These are phyloP conservation scores for Cyberlindnera mycetangii DNA, from an alignment of 805 yeast species.

Conservation along the genomic window DNA sequence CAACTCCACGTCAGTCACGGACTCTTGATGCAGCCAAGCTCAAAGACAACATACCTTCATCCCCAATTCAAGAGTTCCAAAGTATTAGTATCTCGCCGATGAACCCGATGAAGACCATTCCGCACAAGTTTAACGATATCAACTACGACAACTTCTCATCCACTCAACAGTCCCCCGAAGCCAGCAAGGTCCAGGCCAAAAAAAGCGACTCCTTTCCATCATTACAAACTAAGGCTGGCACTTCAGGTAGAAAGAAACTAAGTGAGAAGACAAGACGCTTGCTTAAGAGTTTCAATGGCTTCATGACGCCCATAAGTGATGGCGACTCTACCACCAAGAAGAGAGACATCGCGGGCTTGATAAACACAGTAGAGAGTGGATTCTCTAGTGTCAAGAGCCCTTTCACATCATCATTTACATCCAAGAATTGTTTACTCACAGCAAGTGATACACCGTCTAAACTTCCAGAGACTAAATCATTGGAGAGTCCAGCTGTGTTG, in stretches of 20 bases:
- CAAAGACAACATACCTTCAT: slow-evolving; percentile 21
- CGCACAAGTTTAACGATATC: slow-evolving; percentile 19
- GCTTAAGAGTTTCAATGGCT: slow-evolving; percentile 7
- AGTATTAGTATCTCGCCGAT: slow-evolving; percentile 14
- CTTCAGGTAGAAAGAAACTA: neutral
- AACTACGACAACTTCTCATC: slow-evolving; percentile 23
- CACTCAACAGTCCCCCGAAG: slow-evolving; percentile 19
- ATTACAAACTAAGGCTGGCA: slow-evolving; percentile 1
- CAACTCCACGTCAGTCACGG: slow-evolving; percentile 23
- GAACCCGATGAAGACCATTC: slow-evolving; percentile 17
- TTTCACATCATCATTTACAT: slow-evolving; percentile 8
- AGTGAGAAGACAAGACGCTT: slow-evolving; percentile 8
- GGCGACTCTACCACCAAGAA: slow-evolving; percentile 7
- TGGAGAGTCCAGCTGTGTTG: neutral
- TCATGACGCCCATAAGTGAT: slow-evolving; percentile 12
- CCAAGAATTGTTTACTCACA: neutral
- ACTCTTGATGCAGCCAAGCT: slow-evolving; percentile 5
- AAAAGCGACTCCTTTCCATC: slow-evolving; percentile 18
- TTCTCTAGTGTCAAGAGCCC: slow-evolving; percentile 6
- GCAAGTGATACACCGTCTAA: slow-evolving; percentile 20
- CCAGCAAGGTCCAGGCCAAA: slow-evolving; percentile 3
- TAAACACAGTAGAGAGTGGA: slow-evolving; percentile 18
- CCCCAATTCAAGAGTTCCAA: slow-evolving; percentile 20
- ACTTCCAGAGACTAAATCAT: neutral
- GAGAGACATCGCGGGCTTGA: slow-evolving; percentile 21